Base-by-base conservation (phyloP, 306 rosid genomes). In the Vigna reflexopilosa region DNA sequence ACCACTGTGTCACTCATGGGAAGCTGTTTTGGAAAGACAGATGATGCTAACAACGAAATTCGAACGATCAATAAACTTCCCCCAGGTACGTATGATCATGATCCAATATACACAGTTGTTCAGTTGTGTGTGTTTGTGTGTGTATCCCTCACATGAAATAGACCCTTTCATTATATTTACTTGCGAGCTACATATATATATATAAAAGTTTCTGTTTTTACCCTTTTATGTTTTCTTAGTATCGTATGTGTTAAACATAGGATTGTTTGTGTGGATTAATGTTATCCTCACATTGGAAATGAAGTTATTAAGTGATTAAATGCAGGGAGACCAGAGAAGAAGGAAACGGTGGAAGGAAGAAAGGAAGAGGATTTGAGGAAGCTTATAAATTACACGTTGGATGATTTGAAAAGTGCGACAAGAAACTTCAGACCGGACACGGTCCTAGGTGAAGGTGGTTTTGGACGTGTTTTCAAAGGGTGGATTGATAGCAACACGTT, bases 381-480 rank as follows among this genome's bases (percentile, higher is more conserved):
- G 22, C 80, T 87, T 44, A 96, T 73, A 67, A 32, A 78, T 45
- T 96, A 83, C 76, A 84, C 80, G 9, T 47, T 89, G 26, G 85
- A 88, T 6, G 97, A 93, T 62, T 73, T 96, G 69, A 91, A 90
- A 82, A 87, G 83, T 75, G 97, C 93, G 0, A 96, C 99, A 0
- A 76, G 88, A 72, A 83, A 96, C n/a, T 96, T 96, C 77, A 85
- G 89, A 34, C 96, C 98, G 0, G 88, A 87, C 75, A 86, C 94
- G 1, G 76, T 91, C 32, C 59, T 93, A 0, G 99, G 99, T 0
- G 98, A 91, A 52, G 99, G 99, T 8, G 98, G 99, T 13, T 96
- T 96, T 28, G 99, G 99, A 1, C 77, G 90, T 50, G 99, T 96
- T 5, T 96, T 93, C 84, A 96, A 85, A 76, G 99, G 99, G 0